Base-by-base conservation (phyloP, 2,329 filamentous ascomycete genomes). In the Fusarium chuoi region DNA sequence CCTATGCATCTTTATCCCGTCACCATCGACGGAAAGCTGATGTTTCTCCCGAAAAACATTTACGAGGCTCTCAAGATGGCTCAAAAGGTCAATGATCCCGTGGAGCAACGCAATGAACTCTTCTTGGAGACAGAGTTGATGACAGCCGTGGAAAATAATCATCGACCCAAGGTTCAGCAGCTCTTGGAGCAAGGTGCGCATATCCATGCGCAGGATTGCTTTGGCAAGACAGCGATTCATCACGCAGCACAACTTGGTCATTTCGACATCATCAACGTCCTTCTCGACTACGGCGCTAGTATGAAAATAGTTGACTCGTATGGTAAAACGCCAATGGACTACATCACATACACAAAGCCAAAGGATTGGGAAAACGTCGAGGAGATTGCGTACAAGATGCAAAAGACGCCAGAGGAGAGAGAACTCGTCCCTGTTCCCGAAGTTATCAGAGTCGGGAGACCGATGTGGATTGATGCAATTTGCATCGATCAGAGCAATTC, bases 391-490 rank as follows among this genome's bases (percentile, higher is more conserved):
- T 62, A 39, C 2, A 55, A 52, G 30, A 46, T 60, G 30, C 20
- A 55, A 17, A 30, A 39, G 26, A 14, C 9, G 6, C 54, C 41
- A 1, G 62, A 20, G 2, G 7, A 33, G 1, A 61, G 65, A 44
- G 13, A 61, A 0, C 28, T 59, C 0, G 33, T 35, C 4, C 10
- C 51, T 5, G 3, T 36, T 11, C 44, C 51, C 0, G 26, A 49
- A 0, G 15, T 35, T 0, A 2, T 67, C 1, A 9, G 41, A 4
- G 35, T 54, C 12, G 65, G 65, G 2, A 67, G 22, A 8, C 62
- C 54, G 5, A 48, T 68, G 7, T 68, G 65, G 65, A 67, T 68
- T 30, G 65, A 68, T 24, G 54, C 65, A 3, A 22, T 68, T 1
- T 68, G 62, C 26, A 26, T 61, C 15, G 9, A 67, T 13, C 62